Evolutionary conservation across 495 filamentous ascomycete species (phyloP).

Genomic region (Annulohypoxylon nitens): DNA sequence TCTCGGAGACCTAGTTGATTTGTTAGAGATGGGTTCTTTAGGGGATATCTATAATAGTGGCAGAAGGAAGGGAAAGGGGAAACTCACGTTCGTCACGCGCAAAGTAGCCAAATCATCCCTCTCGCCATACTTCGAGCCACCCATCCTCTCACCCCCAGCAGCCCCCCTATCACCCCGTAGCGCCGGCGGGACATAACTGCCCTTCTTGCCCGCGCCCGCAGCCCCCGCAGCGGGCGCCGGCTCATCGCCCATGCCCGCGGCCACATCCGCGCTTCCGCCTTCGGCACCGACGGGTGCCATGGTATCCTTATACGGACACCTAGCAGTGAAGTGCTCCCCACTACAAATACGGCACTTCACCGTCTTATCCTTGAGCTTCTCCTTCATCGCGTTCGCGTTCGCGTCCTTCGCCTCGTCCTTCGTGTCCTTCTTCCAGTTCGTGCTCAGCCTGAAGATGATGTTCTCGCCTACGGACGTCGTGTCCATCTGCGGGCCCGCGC

Average conservation of each 20-base stretch:
- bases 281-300: constrained; percentile 70
- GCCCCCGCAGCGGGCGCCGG: constrained; percentile 50
- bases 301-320: constrained; percentile 80
- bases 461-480: constrained; percentile 97
- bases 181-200: constrained; percentile 93
- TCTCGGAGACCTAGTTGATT: constrained; percentile 81
- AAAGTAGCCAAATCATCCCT: constrained; percentile 96
- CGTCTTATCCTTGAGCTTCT: constrained; percentile 97
- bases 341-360: constrained; percentile 99
- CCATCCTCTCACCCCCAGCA: constrained; percentile 85
- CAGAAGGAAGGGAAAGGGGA: neutral
- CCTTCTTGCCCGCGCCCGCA: constrained; percentile 71
- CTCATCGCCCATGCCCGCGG: constrained; percentile 67
- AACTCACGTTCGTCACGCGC: constrained; percentile 93
- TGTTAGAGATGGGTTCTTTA: neutral
- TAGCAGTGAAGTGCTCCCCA: constrained; percentile 97
- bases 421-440: constrained; percentile 90
- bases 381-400: constrained; percentile 85
- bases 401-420: constrained; percentile 82
- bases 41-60: too few relatives aligned
- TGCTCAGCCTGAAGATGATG: constrained; percentile 90
- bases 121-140: constrained; percentile 85
- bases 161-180: constrained; percentile 77
- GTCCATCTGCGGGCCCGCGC: constrained; percentile 76
- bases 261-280: constrained; percentile 65